Evolutionary conservation across 2,329 filamentous ascomycete species (phyloP), one percentile per base, ranked within the genome.

Genomic region (Apiospora arundinis): DNA sequence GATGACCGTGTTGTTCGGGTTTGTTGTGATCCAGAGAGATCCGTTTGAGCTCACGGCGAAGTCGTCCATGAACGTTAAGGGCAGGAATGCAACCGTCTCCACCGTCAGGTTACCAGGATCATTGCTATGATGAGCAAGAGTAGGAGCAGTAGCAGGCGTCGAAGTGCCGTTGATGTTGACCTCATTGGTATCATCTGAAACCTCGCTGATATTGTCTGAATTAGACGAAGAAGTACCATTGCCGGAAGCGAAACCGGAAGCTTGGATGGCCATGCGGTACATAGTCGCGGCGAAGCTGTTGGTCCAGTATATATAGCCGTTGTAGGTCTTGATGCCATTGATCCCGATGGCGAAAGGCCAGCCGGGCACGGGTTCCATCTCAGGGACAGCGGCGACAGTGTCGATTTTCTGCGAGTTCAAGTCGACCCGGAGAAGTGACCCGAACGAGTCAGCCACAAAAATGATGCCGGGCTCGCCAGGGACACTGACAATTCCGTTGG

Each of bases 251-350:
- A 37, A 42, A 6, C 67, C 67, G 4, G 48, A 23, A 0, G 8
- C 32, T 28, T 75, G 65, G 37, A 76, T 71, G 14, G 21, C 37
- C 21, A 72, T 52, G 9, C 74, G 72, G 65, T 72, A 75, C 14
- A 76, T 69, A 1, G 69, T 70, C 8, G 37, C 28, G 11, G 45
- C 46, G 45, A 72, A 66, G 7, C 73, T 72, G 70, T 78, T 77
- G 48, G 72, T 73, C 75, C 74, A 77, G 71, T 77, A 77, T 56
- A 75, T 65, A 45, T 75, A 71, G 1, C 72, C 74, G 23, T 72
- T 69, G n/a, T 68, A 63, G 18, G 76, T 60, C 69, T 78, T 75
- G 40, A 78, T 23, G n/a, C 76, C 76, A 67, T 78, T 78, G 63
- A 72, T 70, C 7, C 76, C 76, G n/a, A 76, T 67, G 16, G 67